Conservation (phyloP, 228 moss, liverwort and hornwort species). For the Sphagnum magellanicum region DNA sequence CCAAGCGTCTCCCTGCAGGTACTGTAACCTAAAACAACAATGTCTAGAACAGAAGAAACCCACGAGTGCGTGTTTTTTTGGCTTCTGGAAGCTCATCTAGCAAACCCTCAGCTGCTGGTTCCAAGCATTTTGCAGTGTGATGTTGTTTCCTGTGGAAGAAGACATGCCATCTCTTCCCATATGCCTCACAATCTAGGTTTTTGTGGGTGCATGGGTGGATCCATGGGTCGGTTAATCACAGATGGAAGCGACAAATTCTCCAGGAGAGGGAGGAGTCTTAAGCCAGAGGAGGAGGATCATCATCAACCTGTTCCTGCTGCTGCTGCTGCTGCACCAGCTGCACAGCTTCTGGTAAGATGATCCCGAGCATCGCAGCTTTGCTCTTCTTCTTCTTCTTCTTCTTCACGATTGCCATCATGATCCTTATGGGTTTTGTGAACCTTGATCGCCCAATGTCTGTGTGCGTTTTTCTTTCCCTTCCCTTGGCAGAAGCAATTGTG, state of each 20-base stretch:
- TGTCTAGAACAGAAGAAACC: neutral
- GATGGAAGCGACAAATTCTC: too few relatives aligned
- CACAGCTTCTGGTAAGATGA: too few relatives aligned
- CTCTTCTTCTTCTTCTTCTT: too few relatives aligned
- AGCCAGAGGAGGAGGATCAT: too few relatives aligned
- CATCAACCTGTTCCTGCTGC: too few relatives aligned
- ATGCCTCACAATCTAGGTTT: neutral
- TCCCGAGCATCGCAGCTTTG: too few relatives aligned
- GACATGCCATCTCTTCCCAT: neutral
- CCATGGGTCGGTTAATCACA: too few relatives aligned
- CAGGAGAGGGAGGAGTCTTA: too few relatives aligned
- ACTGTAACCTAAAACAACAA: neutral
- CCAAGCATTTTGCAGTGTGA: neutral
- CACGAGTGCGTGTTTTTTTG: neutral
- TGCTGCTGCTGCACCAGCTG: too few relatives aligned
- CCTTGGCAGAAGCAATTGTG: neutral
- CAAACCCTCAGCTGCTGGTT: neutral
- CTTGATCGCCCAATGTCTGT: neutral
- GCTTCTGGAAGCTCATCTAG: neutral
- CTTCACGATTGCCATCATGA: too few relatives aligned
- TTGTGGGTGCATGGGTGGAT: neutral
- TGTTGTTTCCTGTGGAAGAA: neutral
- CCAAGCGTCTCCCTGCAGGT: slow-evolving; percentile 29
- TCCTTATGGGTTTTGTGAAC: neutral
- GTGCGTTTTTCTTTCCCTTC: neutral